These are phyloP conservation scores for Neocatenulostroma microsporum DNA, from an alignment of 2,329 filamentous ascomycete species.

Conservation along the genomic window DNA sequence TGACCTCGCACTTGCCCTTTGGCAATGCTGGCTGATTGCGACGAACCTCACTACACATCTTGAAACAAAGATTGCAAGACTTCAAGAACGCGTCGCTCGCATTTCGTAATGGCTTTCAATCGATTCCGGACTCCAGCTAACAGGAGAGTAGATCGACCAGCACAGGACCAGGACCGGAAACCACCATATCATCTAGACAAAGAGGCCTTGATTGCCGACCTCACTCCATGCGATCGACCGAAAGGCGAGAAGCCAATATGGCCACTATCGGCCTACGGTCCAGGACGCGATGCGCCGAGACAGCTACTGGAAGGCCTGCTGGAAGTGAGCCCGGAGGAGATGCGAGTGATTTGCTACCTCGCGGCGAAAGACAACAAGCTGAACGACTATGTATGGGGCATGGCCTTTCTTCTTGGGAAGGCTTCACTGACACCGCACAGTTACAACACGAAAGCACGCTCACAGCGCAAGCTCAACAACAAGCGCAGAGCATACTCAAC, in stretches of 20 bases:
- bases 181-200: constrained; percentile 45
- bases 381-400: constrained; percentile 41
- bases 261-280: constrained; percentile 80
- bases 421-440: not conserved
- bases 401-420: not conserved
- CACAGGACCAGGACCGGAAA: constrained; percentile 3
- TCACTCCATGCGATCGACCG: constrained; percentile 46
- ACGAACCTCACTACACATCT: constrained; percentile 2
- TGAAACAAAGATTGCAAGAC: no score
- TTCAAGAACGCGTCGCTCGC: no score
- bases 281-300: constrained; percentile 64
- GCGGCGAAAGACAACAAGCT: constrained; percentile 40
- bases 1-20: not conserved
- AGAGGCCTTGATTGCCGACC: constrained; percentile 45
- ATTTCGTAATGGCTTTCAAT: not conserved
- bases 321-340: constrained; percentile 84
- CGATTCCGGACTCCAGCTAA: not conserved
- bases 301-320: constrained; percentile 78
- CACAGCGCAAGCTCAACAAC: constrained; percentile 15
- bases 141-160: constrained; percentile 8
- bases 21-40: not conserved
- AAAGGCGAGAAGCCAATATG: constrained; percentile 66
- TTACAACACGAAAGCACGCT: constrained; percentile 13
- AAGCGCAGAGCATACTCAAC: constrained; percentile 58
- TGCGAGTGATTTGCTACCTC: constrained; percentile 64